Percentiles rank a stretch among this genome's conserved stretches.
Conservation (phyloP, 192 early-diverging fungal genomes). For the Spizellomyces punctatus region DNA sequence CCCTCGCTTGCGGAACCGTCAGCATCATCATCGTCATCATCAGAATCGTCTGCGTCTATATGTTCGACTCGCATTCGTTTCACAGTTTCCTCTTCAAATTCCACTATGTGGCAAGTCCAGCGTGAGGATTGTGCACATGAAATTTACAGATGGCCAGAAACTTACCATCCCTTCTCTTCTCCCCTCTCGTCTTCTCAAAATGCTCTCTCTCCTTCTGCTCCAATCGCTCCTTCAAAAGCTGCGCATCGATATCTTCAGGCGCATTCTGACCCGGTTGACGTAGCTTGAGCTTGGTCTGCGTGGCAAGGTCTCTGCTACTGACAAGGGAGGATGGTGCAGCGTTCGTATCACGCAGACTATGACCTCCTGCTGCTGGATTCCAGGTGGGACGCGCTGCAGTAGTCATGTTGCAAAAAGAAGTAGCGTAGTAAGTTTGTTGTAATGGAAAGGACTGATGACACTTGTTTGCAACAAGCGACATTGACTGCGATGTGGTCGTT, state of each 20-base stretch:
- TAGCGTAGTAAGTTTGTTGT: too few species aligned
- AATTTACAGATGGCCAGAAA: too few species aligned
- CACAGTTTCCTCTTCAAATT: slow-evolving; percentile 55
- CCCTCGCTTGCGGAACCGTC: slow-evolving; percentile 23
- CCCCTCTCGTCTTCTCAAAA: slow-evolving; percentile 30
- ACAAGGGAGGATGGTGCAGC: slow-evolving; percentile 38
- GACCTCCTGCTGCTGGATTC: slow-evolving; percentile 56
- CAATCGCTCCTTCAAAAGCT: slow-evolving; percentile 41
- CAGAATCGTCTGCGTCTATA: slow-evolving; percentile 52
- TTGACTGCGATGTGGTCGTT: too few species aligned
- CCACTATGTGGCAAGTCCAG: background rate
- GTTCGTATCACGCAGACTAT: slow-evolving; percentile 47
- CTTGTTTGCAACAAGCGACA: too few species aligned
- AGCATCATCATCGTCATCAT: slow-evolving; percentile 51
- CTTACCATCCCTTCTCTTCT: slow-evolving; percentile 16
- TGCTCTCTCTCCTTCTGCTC: slow-evolving; percentile 39
- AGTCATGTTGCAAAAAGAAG: background rate
- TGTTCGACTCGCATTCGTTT: slow-evolving; percentile 56
- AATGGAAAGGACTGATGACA: too few species aligned
- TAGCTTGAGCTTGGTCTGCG: slow-evolving; percentile 53
- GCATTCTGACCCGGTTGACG: slow-evolving; percentile 54
- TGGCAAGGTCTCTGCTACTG: slow-evolving; percentile 37
- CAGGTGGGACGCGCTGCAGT: slow-evolving; percentile 43
- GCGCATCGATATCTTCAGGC: slow-evolving; percentile 37
- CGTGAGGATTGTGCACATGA: too few species aligned